A percentile compares a stretch with the other conserved stretches of the same genome.
phyloP scores from a whole-genome alignment of 1,139 yeast genomes.

The Yamadazyma dushanensis region DNA sequence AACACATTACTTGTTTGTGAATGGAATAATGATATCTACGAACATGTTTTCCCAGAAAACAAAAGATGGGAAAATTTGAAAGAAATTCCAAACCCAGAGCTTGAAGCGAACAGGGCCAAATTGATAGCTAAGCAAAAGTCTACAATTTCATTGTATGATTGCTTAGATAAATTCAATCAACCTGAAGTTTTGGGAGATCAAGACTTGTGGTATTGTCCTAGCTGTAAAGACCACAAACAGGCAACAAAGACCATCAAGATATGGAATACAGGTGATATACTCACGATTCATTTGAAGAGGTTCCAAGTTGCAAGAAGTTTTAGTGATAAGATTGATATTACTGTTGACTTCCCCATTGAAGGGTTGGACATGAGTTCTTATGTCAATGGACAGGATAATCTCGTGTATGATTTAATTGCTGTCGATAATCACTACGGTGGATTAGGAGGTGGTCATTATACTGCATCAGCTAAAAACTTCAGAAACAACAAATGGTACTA shows the following conservation, averaged over 20 bases:
- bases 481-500: slow-evolving; percentile 83
- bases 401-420: slow-evolving; percentile 80
- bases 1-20: slow-evolving; percentile 67
- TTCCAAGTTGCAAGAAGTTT: slow-evolving; percentile 84
- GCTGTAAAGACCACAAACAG: slow-evolving; percentile 83
- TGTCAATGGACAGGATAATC: slow-evolving; percentile 39
- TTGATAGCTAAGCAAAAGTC: slow-evolving; percentile 43
- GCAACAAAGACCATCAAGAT: slow-evolving; percentile 90
- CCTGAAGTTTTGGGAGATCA: slow-evolving; percentile 87
- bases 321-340: slow-evolving; percentile 85
- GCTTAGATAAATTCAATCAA: slow-evolving; percentile 71
- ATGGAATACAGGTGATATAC: slow-evolving; percentile 89
- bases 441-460: slow-evolving; percentile 96
- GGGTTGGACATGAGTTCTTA: slow-evolving; percentile 71
- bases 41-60: slow-evolving; percentile 48
- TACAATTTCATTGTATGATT: slow-evolving; percentile 68
- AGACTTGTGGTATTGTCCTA: slow-evolving; percentile 94
- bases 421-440: slow-evolving; percentile 98
- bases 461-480: slow-evolving; percentile 83
- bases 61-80: slow-evolving; percentile 58
- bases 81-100: slow-evolving; percentile 50
- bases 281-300: slow-evolving; percentile 86
- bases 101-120: slow-evolving; percentile 45
- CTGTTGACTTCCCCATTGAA: slow-evolving; percentile 84
- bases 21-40: slow-evolving; percentile 56